phyloP scores from a whole-genome alignment of 495 filamentous ascomycete genomes.

The Staphylotrichum tortipilum region DNA sequence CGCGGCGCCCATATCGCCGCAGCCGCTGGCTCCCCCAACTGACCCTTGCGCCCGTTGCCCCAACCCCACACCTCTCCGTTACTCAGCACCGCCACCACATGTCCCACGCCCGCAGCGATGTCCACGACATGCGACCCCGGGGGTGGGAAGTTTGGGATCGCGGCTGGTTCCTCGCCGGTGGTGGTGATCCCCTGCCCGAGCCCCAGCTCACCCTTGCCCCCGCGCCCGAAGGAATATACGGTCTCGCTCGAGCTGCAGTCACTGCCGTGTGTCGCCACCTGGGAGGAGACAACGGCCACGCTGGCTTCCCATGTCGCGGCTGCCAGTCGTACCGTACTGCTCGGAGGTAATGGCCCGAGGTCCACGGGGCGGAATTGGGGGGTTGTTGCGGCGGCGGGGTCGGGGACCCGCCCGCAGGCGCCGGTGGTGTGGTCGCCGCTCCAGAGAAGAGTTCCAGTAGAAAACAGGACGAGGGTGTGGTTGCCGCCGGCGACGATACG shows the following conservation, averaged over 20 bases:
- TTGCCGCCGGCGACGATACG: slow-evolving; percentile 70
- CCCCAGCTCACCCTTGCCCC: slow-evolving; percentile 64
- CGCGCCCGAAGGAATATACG: slow-evolving; percentile 58
- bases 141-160: slow-evolving; percentile 56
- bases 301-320: slow-evolving; percentile 74
- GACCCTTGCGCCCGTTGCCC: slow-evolving; percentile 78
- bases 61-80: slow-evolving; percentile 79
- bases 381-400: slow-evolving; percentile 1
- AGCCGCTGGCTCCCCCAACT: slow-evolving; percentile 50
- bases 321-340: slow-evolving; percentile 19
- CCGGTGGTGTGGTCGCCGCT: slow-evolving; percentile 53
- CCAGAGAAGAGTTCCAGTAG: slow-evolving; percentile 49
- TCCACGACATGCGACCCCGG: slow-evolving; percentile 40
- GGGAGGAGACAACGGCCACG: slow-evolving; percentile 38
- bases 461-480: slow-evolving; percentile 66
- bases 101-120: slow-evolving; percentile 64
- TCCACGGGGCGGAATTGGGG: slow-evolving; percentile 16
- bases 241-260: no score
- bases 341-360: slow-evolving; percentile 2
- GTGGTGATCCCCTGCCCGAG: slow-evolving; percentile 40
- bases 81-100: slow-evolving; percentile 62
- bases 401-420: slow-evolving; percentile 35
- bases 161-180: slow-evolving; percentile 14
- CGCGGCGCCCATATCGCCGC: slow-evolving; percentile 49
- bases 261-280: slow-evolving; percentile 5